phyloP scores from a whole-genome alignment of 805 yeast genomes.

The Blastobotrys muscicola region DNA sequence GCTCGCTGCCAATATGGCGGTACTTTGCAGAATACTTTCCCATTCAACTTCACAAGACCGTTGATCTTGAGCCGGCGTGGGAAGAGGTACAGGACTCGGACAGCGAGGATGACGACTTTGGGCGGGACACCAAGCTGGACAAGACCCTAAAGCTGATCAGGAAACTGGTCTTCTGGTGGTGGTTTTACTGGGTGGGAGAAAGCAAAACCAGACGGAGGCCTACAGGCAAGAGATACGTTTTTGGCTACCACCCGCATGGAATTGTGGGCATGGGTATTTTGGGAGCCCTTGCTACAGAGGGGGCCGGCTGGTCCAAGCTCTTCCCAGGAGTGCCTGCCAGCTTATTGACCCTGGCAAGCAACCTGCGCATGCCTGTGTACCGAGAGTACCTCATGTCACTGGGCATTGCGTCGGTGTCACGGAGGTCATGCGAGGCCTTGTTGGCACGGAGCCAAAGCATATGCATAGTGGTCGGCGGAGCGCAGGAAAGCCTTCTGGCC shows the following conservation, averaged over 20 bases:
- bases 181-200: constrained; percentile 6
- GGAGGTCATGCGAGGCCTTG: constrained; percentile 55
- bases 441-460: constrained; percentile 61
- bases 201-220: constrained; percentile 6
- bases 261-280: constrained; percentile 87
- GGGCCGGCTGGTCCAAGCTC: constrained; percentile 52
- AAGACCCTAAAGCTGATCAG: constrained; percentile 4
- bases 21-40: constrained; percentile 78
- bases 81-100: not conserved
- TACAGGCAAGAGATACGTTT: constrained; percentile 49
- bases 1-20: constrained; percentile 53
- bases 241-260: constrained; percentile 96
- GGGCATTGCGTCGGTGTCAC: constrained; percentile 80
- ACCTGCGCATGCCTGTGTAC: constrained; percentile 78
- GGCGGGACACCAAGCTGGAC: constrained; percentile 1
- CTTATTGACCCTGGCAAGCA: constrained; percentile 70
- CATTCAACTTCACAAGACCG: constrained; percentile 55
- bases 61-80: constrained; percentile 37
- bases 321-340: constrained; percentile 83
- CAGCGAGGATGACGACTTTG: not conserved
- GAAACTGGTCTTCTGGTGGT: constrained; percentile 17
- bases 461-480: constrained; percentile 92
- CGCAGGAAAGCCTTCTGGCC: constrained; percentile 74
- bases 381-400: constrained; percentile 74
- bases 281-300: constrained; percentile 77